A percentile compares a stretch with the other conserved stretches of the same genome.
Conservation (phyloP, 306 rosid genomes). For the Glycine soja region DNA sequence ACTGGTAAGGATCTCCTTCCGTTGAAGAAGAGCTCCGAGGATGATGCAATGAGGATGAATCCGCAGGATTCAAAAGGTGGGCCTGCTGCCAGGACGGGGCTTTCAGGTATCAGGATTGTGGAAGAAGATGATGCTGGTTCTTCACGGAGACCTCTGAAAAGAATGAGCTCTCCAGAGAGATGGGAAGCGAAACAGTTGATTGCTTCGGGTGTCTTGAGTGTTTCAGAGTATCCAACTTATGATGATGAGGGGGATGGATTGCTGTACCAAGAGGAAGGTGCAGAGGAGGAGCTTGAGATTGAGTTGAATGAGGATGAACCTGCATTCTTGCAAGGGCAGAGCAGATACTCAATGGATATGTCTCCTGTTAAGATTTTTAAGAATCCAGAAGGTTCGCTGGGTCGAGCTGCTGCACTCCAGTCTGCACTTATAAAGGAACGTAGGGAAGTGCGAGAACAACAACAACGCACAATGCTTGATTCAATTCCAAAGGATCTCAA, state of each 20-base stretch:
- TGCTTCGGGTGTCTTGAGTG: constrained; percentile 82
- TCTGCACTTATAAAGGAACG: constrained; percentile 94
- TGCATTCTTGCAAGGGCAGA: constrained; percentile 85
- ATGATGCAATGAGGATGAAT: constrained; percentile 62
- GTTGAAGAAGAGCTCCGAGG: constrained; percentile 66
- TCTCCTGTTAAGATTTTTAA: constrained; percentile 68
- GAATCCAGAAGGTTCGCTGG: constrained; percentile 89
- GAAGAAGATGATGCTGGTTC: constrained; percentile 66
- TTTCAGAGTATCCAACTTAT: constrained; percentile 75
- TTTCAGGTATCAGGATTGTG: constrained; percentile 84
- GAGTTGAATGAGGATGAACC: constrained; percentile 94
- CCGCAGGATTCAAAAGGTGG: constrained; percentile 74
- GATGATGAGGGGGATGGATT: constrained; percentile 90
- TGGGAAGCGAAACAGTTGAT: constrained; percentile 91
- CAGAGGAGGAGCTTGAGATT: constrained; percentile 90
- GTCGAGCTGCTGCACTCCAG: constrained; percentile 94
- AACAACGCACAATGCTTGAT: constrained; percentile 88
- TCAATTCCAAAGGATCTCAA: constrained; percentile 94
- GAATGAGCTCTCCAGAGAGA: constrained; percentile 93
- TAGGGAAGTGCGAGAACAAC: constrained; percentile 88
- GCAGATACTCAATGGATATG: constrained; percentile 82
- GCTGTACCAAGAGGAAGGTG: constrained; percentile 82
- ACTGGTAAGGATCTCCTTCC: constrained; percentile 85
- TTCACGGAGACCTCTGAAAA: constrained; percentile 81
- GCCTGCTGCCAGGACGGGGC: constrained; percentile 71